phyloP scores from a whole-genome alignment of 257 asterid species.

The Haberlea rhodopensis region DNA sequence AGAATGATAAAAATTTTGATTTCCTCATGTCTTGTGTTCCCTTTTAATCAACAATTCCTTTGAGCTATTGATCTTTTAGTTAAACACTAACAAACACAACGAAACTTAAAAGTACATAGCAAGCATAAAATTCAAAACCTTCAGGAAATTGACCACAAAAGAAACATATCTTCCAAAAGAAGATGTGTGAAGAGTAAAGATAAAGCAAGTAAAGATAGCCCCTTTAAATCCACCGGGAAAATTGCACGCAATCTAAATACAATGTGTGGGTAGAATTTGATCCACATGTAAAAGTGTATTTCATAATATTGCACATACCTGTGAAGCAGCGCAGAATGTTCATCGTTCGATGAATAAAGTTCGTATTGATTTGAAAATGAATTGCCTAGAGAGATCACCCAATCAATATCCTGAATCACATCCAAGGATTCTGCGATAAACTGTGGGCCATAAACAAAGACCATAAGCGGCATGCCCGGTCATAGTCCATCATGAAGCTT shows the following conservation, averaged over 20 bases:
- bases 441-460: constrained; percentile 47
- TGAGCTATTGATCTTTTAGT: not conserved
- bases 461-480: constrained; percentile 12
- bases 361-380: constrained; percentile 87
- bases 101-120: not conserved
- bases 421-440: constrained; percentile 97
- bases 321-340: constrained; percentile 92
- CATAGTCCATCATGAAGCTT: constrained; percentile 6
- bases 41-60: too few relatives aligned
- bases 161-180: constrained; percentile 14
- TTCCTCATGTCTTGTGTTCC: too few relatives aligned
- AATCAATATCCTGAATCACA: constrained; percentile 83
- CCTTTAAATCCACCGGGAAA: not conserved
- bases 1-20: too few relatives aligned
- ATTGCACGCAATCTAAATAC: not conserved
- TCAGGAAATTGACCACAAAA: not conserved
- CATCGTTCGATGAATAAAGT: constrained; percentile 85
- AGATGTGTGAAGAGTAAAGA: not conserved
- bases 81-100: not conserved
- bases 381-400: constrained; percentile 87
- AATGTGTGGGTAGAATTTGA: not conserved
- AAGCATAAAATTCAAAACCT: not conserved
- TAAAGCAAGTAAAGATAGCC: constrained; percentile 1
- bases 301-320: constrained; percentile 46
- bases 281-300: constrained; percentile 12